These are phyloP conservation scores for Alternaria longipes DNA, from an alignment of 2,329 filamentous ascomycete species.

Conservation along the genomic window DNA sequence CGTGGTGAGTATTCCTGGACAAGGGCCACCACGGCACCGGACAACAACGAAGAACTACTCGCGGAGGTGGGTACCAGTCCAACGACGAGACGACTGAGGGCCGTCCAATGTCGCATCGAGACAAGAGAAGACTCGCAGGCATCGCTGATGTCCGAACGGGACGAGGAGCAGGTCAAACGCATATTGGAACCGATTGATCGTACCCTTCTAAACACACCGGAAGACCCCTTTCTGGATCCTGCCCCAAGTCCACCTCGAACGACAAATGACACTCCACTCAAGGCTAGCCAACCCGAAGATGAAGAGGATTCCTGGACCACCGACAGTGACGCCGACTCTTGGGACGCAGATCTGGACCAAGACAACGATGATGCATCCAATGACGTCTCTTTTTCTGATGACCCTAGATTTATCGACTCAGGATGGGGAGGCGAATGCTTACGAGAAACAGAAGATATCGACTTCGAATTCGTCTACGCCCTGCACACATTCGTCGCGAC, in stretches of 20 bases:
- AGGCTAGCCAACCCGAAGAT: conserved; percentile 15
- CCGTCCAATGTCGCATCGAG: conserved; percentile 34
- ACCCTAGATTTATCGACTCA: conserved; percentile 72
- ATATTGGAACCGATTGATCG: conserved; percentile 56
- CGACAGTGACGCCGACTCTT: conserved; percentile 51
- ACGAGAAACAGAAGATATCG: conserved; percentile 96
- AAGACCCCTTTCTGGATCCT: conserved; percentile 27
- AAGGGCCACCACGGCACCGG: conserved; percentile 26
- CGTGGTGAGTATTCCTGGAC: conserved; percentile 59
- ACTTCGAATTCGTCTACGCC: conserved; percentile 99
- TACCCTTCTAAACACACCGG: conserved; percentile 38
- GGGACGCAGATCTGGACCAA: conserved; percentile 45
- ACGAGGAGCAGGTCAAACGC: conserved; percentile 48
- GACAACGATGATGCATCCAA: conserved; percentile 67
- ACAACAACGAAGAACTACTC: conserved; percentile 6
- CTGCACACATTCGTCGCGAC: conserved; percentile 97
- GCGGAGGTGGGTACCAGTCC: conserved; percentile 28
- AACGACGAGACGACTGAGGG: conserved; percentile 26
- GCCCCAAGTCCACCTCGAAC: conserved; percentile 7
- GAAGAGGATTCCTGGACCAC: conserved; percentile 46
- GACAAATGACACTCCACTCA: conserved; percentile 21
- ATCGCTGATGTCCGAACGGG: conserved; percentile 44
- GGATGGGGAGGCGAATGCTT: conserved; percentile 84
- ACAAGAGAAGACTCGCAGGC: conserved; percentile 42
- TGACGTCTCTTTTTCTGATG: conserved; percentile 64